These are phyloP conservation scores for Mesembryanthemum crystallinum DNA, from an alignment of 148 eudicot genomes.

Conservation along the genomic window DNA sequence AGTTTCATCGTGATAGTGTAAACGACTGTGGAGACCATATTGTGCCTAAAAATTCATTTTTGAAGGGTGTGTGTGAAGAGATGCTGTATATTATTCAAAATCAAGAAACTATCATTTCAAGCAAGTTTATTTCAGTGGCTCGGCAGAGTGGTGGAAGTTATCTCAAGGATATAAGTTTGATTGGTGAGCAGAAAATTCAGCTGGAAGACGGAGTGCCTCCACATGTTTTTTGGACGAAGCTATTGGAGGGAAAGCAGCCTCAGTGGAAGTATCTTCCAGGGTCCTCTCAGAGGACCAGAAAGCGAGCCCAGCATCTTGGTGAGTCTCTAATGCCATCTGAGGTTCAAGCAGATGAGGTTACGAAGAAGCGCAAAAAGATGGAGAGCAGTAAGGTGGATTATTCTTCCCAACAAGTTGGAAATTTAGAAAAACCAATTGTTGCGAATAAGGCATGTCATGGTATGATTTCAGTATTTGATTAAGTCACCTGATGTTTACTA, in stretches of 20 bases:
- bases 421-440: slow-evolving; percentile 20
- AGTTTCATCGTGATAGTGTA: slow-evolving; percentile 33
- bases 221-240: slow-evolving; percentile 57
- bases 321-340: slow-evolving; percentile 24
- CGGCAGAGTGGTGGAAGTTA: slow-evolving; percentile 46
- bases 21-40: slow-evolving; percentile 22
- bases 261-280: slow-evolving; percentile 59
- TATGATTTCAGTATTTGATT: slow-evolving; percentile 6
- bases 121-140: slow-evolving; percentile 43
- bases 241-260: slow-evolving; percentile 62
- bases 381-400: slow-evolving; percentile 25
- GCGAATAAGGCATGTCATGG: slow-evolving; percentile 19
- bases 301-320: slow-evolving; percentile 51
- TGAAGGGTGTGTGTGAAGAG: slow-evolving; percentile 51
- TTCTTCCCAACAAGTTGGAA: slow-evolving; percentile 26
- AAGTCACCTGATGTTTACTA: neutral
- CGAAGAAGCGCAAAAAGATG: slow-evolving; percentile 45
- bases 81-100: slow-evolving; percentile 36
- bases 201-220: slow-evolving; percentile 46
- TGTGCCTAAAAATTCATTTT: slow-evolving; percentile 30
- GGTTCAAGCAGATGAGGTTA: slow-evolving; percentile 35
- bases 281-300: slow-evolving; percentile 61
- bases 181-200: slow-evolving; percentile 53
- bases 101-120: slow-evolving; percentile 11
- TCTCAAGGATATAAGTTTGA: slow-evolving; percentile 39